These are phyloP conservation scores for Yamadazyma endophytica DNA, from an alignment of 805 yeast species.

Conservation along the genomic window DNA sequence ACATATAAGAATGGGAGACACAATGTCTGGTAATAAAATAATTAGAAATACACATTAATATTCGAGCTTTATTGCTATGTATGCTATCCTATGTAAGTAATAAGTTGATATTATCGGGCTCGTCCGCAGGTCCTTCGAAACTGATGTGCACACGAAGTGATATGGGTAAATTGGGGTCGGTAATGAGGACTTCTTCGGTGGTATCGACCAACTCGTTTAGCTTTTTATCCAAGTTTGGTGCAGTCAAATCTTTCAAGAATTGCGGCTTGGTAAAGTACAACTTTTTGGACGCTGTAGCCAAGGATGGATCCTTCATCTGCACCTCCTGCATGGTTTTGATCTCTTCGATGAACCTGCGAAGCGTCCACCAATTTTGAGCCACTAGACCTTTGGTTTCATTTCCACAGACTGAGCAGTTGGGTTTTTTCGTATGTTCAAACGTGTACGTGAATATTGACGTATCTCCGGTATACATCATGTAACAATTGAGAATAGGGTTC, in stretches of 20 bases:
- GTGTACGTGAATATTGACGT: slow-evolving; percentile 73
- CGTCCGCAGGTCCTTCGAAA: slow-evolving; percentile 21
- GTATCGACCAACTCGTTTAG: slow-evolving; percentile 32
- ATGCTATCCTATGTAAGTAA: slow-evolving; percentile 8
- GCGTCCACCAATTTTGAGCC: slow-evolving; percentile 29
- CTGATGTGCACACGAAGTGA: slow-evolving; percentile 23
- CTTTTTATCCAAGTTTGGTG: slow-evolving; percentile 35
- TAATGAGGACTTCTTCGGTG: slow-evolving; percentile 49
- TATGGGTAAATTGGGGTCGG: slow-evolving; percentile 51
- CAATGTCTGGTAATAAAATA: neutral
- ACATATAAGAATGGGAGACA: neutral
- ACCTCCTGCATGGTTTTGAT: slow-evolving; percentile 27
- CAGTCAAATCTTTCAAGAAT: slow-evolving; percentile 40
- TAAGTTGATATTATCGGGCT: slow-evolving; percentile 15
- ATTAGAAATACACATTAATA: too few relatives aligned
- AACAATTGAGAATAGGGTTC: slow-evolving; percentile 65
- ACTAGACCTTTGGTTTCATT: slow-evolving; percentile 19
- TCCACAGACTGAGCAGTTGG: slow-evolving; percentile 79
- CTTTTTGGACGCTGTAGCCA: slow-evolving; percentile 33
- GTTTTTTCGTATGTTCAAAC: slow-evolving; percentile 56
- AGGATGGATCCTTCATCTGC: slow-evolving; percentile 41
- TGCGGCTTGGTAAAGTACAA: slow-evolving; percentile 49
- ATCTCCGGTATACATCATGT: slow-evolving; percentile 85
- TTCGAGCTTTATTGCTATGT: slow-evolving; percentile 1
- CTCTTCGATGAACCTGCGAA: slow-evolving; percentile 40